A percentile compares a stretch with the other conserved stretches of the same genome.
Conservation (phyloP, 805 yeast genomes). For the Hanseniaspora lachancei region DNA sequence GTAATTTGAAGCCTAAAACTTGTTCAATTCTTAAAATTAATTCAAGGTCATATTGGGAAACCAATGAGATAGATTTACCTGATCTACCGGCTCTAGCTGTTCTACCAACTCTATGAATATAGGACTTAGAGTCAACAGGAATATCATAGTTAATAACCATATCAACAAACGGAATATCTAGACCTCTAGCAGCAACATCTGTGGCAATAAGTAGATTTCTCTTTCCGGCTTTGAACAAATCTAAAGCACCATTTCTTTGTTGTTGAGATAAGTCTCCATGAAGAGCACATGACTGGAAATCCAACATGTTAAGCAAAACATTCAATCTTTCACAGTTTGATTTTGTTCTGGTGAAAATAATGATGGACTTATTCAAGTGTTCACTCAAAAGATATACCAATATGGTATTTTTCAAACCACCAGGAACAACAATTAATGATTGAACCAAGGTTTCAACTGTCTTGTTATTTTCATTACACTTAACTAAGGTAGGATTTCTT, state of each 20-base stretch:
- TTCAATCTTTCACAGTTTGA: slow-evolving; percentile 91
- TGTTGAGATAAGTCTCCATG: slow-evolving; percentile 86
- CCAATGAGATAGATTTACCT: slow-evolving; percentile 74
- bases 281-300: slow-evolving; percentile 80
- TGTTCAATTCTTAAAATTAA: slow-evolving; percentile 77
- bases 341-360: slow-evolving; percentile 86
- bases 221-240: slow-evolving; percentile 62
- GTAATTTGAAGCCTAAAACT: slow-evolving; percentile 69
- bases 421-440: slow-evolving; percentile 78
- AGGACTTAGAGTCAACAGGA: slow-evolving; percentile 74
- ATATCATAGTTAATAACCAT: slow-evolving; percentile 66
- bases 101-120: slow-evolving; percentile 83
- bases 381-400: slow-evolving; percentile 75
- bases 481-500: slow-evolving; percentile 54
- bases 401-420: slow-evolving; percentile 81
- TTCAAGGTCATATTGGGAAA: slow-evolving; percentile 90
- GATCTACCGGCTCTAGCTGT: slow-evolving; percentile 90
- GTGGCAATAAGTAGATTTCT: slow-evolving; percentile 64
- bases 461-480: slow-evolving; percentile 77
- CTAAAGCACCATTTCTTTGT: slow-evolving; percentile 69
- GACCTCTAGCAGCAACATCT: slow-evolving; percentile 81
- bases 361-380: slow-evolving; percentile 67
- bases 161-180: slow-evolving; percentile 72
- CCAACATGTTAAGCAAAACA: slow-evolving; percentile 61
- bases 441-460: slow-evolving; percentile 92